phyloP scores from a whole-genome alignment of 345 rosid species.

The Melastoma malabathricum region DNA sequence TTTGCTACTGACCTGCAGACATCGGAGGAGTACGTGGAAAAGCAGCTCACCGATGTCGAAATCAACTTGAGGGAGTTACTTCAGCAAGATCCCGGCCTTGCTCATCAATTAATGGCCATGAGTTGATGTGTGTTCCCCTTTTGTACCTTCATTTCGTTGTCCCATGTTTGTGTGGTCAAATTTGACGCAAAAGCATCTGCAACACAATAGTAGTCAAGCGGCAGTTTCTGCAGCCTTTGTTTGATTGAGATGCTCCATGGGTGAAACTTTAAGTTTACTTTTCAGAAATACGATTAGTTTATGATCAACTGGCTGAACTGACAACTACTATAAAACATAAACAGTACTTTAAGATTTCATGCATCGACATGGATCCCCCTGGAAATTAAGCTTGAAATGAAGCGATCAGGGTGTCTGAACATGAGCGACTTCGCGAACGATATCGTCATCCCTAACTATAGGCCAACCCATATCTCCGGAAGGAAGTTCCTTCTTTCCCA shows the following conservation, averaged over 20 bases:
- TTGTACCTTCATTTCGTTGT: too few species aligned
- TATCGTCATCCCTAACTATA: constrained; percentile 26
- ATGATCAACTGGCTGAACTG: too few species aligned
- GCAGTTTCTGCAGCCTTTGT: too few species aligned
- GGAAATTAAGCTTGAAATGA: constrained; percentile 12
- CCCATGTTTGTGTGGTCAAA: too few species aligned
- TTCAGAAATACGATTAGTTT: too few species aligned
- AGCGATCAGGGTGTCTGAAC: constrained; percentile 24
- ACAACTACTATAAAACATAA: too few species aligned
- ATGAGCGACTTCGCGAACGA: constrained; percentile 29
- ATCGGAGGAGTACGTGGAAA: constrained; percentile 85
- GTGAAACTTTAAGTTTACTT: too few species aligned
- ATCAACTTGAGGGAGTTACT: constrained; percentile 78
- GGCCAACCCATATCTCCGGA: constrained; percentile 39
- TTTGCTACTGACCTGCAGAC: constrained; percentile 20
- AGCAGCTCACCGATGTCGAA: constrained; percentile 76
- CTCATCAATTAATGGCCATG: constrained; percentile 86
- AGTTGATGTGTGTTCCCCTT: too few species aligned
- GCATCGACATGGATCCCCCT: constrained; percentile 5
- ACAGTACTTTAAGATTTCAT: too few species aligned
- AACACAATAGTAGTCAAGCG: too few species aligned
- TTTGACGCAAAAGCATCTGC: too few species aligned
- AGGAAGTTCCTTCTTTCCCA: constrained; percentile 20
- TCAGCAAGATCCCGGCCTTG: constrained; percentile 87
- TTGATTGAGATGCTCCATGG: too few species aligned